Base-by-base conservation (phyloP, 176 grass and related monocot species). In the Musa beccarii region DNA sequence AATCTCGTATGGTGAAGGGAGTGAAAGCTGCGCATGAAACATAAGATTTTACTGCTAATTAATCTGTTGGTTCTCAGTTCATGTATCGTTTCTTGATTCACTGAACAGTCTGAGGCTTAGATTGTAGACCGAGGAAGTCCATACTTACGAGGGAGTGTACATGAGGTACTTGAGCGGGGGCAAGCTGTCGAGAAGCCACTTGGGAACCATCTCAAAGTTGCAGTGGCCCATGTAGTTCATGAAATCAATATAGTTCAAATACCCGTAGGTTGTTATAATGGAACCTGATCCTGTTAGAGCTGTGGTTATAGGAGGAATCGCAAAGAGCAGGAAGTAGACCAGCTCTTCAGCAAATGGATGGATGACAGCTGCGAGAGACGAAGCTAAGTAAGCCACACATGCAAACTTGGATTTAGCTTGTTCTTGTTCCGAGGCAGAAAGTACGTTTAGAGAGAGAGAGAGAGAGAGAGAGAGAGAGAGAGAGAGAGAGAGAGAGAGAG, bases 201-300 rank as follows among this genome's bases (percentile, higher is more conserved):
- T 86, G 1, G 93, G 93, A 13, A 96, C 90, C 72, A 89, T 64
- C 61, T 96, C 93, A 66, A 96, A 96, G 74, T 96, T 97, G 85
- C 89, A 92, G 59, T 97, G 93, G 0, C 93, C 87, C 93, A 97
- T 92, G 77, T 97, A 92, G 83, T 97, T 97, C 93, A 97, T 97
- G 79, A 97, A 97, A 57, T 97, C 93, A 17, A 92, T 80, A 74
- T 90, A 97, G 43, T 51, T 28, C 10, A 96, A 1, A 3, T 92
- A 96, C 0, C 82, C 79, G n/a, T 83, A 22, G 0, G 73, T 50
- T 52, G 54, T 22, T 9, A 86, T 4, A 19, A 92, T 79, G 51
- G 89, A 96, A 50, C 24, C 65, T 20, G 77, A 81, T 63, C 89
- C 74, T 0, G 56, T 86, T 52, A 90, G 25, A 64, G 82, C 2